These are phyloP conservation scores for Schwanniomyces pseudopolymorphus DNA, from an alignment of 805 yeast genomes.

Conservation along the genomic window DNA sequence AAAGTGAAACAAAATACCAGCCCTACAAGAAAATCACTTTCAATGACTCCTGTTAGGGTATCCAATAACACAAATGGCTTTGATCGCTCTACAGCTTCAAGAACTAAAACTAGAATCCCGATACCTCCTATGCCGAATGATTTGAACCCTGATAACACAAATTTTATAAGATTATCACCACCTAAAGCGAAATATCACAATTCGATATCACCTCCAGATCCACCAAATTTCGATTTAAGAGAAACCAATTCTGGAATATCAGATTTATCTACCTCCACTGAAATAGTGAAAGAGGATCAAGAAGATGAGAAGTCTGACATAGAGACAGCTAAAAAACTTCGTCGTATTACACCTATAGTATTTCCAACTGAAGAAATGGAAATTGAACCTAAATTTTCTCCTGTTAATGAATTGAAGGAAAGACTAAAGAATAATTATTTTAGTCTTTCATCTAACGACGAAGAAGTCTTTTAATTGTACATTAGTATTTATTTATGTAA, in stretches of 20 bases:
- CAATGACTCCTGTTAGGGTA: neutral
- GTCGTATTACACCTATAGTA: constrained; percentile 35
- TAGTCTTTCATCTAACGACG: neutral
- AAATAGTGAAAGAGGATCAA: constrained; percentile 1
- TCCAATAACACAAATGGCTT: neutral
- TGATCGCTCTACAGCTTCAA: neutral
- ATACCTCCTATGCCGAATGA: neutral
- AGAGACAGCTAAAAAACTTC: constrained; percentile 34
- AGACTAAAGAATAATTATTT: constrained; percentile 10
- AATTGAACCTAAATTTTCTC: constrained; percentile 28
- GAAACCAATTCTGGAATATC: neutral
- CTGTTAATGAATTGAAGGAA: constrained; percentile 27
- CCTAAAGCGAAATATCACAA: constrained; percentile 6
- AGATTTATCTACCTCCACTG: constrained; percentile 1
- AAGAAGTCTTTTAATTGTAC: neutral
- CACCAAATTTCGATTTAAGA: constrained; percentile 17
- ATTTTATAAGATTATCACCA: constrained; percentile 9
- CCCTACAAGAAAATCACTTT: neutral
- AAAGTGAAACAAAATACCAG: constrained; percentile 14
- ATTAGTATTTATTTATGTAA: neutral
- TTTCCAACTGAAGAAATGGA: constrained; percentile 30
- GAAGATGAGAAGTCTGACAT: constrained; percentile 17
- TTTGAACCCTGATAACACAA: neutral
- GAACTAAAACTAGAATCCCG: neutral
- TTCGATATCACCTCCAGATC: constrained; percentile 17